Evolutionary conservation across 176 grass and related monocot genomes (phyloP).

Genomic region (Cenchrus purpureus): DNA sequence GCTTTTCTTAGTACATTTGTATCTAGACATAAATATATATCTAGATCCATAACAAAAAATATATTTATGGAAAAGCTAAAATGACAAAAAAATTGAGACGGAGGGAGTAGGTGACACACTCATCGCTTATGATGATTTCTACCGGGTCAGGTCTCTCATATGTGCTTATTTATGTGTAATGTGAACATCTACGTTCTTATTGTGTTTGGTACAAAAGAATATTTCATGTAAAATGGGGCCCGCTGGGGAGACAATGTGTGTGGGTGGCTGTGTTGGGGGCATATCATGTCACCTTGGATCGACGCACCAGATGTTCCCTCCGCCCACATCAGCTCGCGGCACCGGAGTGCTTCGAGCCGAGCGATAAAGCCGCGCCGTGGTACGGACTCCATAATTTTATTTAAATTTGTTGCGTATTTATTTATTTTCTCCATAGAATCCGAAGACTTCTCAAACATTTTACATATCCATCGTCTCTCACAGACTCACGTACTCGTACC

Average conservation of each 20-base stretch:
- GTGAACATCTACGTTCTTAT: too few species aligned
- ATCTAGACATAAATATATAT: too few species aligned
- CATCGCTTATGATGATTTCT: too few species aligned
- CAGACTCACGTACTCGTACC: background rate
- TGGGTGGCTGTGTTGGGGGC: conserved; percentile 4
- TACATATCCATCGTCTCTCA: background rate
- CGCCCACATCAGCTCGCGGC: conserved; percentile 6
- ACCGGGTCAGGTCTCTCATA: too few species aligned
- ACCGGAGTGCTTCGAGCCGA: conserved; percentile 20
- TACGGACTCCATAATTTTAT: background rate
- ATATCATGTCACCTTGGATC: conserved; percentile 46
- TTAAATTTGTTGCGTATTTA: background rate
- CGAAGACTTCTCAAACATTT: background rate
- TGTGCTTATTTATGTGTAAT: too few species aligned
- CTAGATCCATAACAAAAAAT: too few species aligned
- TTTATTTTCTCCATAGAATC: background rate
- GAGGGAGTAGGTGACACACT: too few species aligned
- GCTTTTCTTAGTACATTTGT: too few species aligned
- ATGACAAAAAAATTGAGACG: too few species aligned
- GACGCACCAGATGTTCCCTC: conserved; percentile 42
- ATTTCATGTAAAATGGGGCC: background rate
- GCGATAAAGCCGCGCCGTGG: conserved; percentile 4
- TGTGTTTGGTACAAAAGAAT: too few species aligned
- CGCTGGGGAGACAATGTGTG: conserved; percentile 22
- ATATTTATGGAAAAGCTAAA: too few species aligned